Conservation (phyloP, 441 rosid species). For the Brassica balearica region DNA sequence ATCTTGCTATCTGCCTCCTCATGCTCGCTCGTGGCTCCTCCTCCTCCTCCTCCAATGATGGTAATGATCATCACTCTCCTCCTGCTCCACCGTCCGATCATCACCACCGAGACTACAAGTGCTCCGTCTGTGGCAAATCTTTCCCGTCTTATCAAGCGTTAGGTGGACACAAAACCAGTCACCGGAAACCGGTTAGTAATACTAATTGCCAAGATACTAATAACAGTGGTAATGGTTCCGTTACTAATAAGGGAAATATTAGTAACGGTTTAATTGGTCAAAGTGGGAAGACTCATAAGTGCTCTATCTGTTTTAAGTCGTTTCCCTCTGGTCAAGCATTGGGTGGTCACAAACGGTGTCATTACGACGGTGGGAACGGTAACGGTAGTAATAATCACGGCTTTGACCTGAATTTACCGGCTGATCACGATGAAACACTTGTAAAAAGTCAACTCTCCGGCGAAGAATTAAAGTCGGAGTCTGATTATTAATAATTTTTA, state of each 20-base stretch:
- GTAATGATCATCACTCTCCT: background rate
- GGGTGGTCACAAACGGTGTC: slow-evolving; percentile 76
- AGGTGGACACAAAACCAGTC: slow-evolving; percentile 64
- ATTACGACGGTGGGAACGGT: slow-evolving; percentile 53
- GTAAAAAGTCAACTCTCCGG: slow-evolving; percentile 43
- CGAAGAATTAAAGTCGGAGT: slow-evolving; percentile 30
- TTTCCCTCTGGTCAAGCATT: slow-evolving; percentile 71
- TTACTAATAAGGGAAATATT: slow-evolving; percentile 24
- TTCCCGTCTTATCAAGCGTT: slow-evolving; percentile 57
- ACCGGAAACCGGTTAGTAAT: slow-evolving; percentile 49
- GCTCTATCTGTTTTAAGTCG: slow-evolving; percentile 57
- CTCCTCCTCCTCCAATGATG: background rate
- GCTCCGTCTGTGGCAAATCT: slow-evolving; percentile 49
- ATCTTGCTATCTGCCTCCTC: slow-evolving; percentile 61
- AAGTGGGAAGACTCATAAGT: slow-evolving; percentile 44
- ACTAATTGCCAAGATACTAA: background rate
- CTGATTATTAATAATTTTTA: slow-evolving; percentile 17
- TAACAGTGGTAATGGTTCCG: slow-evolving; percentile 19
- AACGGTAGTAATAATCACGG: slow-evolving; percentile 10
- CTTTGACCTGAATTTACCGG: slow-evolving; percentile 42
- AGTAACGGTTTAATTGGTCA: slow-evolving; percentile 26
- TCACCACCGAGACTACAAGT: slow-evolving; percentile 43
- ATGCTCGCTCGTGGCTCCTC: slow-evolving; percentile 56
- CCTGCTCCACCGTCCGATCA: slow-evolving; percentile 25
- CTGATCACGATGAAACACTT: slow-evolving; percentile 31